Evolutionary conservation across 768 basidiomycete species (phyloP), one percentile per base, ranked within the genome.

Genomic region (Exsudoporus frostii): DNA sequence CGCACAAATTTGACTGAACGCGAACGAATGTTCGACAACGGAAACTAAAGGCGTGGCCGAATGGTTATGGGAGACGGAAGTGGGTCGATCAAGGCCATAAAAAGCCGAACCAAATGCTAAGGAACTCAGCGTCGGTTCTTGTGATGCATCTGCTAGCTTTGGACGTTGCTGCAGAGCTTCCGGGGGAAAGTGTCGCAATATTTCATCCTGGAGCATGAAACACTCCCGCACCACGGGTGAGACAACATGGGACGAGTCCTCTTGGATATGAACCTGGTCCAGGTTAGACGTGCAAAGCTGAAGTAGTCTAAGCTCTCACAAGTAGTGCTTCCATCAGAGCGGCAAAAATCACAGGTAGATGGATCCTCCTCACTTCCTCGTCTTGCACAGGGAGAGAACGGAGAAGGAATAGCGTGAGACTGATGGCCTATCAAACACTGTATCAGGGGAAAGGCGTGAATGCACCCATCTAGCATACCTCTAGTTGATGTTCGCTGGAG

Each of bases 301-400:
- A 44, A 37, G 22, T 0, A 42, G 38, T n/a, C 24, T 4, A 40
- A 19, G 27, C 14, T 45, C 78, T 68, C 67, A 93, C 92, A 56
- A 81, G 72, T 32, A 92, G 57, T 6, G 79, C 62, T 55, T 91
- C 86, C 37, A 87, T 64, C 39, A 91, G 73, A 7, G 82, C 84
- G 2, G 83, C 75, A 53, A 95, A 86, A 14, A 92, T 74, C 39
- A 93, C 70, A 0, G 96, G 94, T 11, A 94, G 71, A 68, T 96
- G 92, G 27, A 93, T 75, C 4, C 75, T 80, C 62, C 82, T 84
- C 24, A 90, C 81, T 65, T 97, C 96, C 55, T 98, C 93, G 59
- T 98, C 96, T 61, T 92, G 90, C 2, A 76, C 65, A 11, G 84
- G 79, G 64, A 97, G 88, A 2, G 83, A 81, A 25, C 74, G 74